A percentile compares a stretch with the other conserved stretches of the same genome.
phyloP scores from a whole-genome alignment of 2,329 filamentous ascomycete genomes.

The Aspergillus novofumigatus region DNA sequence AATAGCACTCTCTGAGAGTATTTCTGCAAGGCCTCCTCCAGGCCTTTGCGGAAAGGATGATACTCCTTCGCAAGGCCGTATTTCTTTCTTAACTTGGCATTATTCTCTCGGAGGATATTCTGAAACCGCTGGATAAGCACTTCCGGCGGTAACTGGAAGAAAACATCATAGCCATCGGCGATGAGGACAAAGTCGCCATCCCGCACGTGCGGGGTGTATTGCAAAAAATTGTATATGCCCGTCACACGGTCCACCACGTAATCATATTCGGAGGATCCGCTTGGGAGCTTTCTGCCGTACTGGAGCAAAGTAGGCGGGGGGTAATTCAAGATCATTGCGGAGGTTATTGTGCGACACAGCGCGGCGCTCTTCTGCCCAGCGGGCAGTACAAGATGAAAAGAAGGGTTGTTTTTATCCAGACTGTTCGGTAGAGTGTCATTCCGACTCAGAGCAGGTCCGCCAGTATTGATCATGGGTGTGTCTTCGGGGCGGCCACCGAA shows the following conservation, averaged over 20 bases:
- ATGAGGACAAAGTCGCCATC: conserved; percentile 61
- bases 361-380: conserved; percentile 45
- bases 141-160: conserved; percentile 62
- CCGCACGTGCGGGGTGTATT: conserved; percentile 44
- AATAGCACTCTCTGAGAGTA: conserved; percentile 55
- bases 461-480: conserved; percentile 23
- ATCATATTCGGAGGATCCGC: conserved; percentile 32
- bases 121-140: conserved; percentile 62
- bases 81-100: conserved; percentile 48
- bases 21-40: conserved; percentile 31
- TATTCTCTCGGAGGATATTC: conserved; percentile 49
- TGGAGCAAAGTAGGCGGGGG: conserved; percentile 54
- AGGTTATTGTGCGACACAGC: conserved; percentile 56
- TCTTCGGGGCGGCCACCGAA: conserved; percentile 29
- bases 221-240: conserved; percentile 47
- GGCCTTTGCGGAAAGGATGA: conserved; percentile 12
- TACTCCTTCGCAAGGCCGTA: conserved; percentile 42
- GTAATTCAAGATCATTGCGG: conserved; percentile 56
- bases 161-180: conserved; percentile 60
- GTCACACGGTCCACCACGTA: conserved; percentile 45
- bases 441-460: conserved; percentile 13
- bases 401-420: conserved; percentile 33
- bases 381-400: conserved; percentile 55
- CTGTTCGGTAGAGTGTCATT: conserved; percentile 29
- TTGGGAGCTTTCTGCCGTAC: conserved; percentile 31